These are phyloP conservation scores for Schizonepeta tenuifolia DNA, from an alignment of 257 asterid species.

Conservation along the genomic window DNA sequence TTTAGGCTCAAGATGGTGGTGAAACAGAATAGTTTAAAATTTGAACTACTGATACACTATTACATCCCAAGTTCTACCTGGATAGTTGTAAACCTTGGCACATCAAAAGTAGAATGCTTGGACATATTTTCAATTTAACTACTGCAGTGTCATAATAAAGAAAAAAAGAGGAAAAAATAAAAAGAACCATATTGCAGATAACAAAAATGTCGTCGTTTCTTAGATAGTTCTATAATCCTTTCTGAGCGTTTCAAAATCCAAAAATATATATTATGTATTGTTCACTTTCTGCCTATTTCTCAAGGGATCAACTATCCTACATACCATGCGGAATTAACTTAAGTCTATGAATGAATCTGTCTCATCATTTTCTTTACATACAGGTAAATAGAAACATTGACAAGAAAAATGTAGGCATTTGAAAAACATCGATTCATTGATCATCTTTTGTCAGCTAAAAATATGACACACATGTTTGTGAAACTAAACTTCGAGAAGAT, in stretches of 20 bases:
- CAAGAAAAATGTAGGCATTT: not conserved
- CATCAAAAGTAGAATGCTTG: conserved; percentile 14
- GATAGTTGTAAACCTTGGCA: conserved; percentile 17
- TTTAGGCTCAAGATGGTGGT: not conserved
- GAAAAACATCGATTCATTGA: not conserved
- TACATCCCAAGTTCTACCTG: not conserved
- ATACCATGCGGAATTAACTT: not conserved
- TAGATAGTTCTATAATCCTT: not conserved
- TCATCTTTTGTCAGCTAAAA: not conserved
- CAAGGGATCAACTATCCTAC: conserved; percentile 11
- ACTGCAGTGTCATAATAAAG: not conserved
- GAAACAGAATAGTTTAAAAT: conserved; percentile 10
- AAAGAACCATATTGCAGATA: not conserved
- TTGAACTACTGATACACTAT: not conserved
- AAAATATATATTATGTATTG: not conserved
- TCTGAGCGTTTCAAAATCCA: conserved; percentile 7
- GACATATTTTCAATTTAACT: conserved; percentile 13
- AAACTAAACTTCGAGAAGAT: not conserved
- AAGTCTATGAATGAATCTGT: not conserved
- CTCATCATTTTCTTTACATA: not conserved
- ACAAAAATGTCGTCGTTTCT: not conserved
- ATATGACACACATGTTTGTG: not conserved
- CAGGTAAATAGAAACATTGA: not conserved
- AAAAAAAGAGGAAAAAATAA: not conserved
- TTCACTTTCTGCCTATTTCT: conserved; percentile 20